These are phyloP conservation scores for Akanthomyces dipterigenus DNA, from an alignment of 2,329 filamentous ascomycete species.

Conservation along the genomic window DNA sequence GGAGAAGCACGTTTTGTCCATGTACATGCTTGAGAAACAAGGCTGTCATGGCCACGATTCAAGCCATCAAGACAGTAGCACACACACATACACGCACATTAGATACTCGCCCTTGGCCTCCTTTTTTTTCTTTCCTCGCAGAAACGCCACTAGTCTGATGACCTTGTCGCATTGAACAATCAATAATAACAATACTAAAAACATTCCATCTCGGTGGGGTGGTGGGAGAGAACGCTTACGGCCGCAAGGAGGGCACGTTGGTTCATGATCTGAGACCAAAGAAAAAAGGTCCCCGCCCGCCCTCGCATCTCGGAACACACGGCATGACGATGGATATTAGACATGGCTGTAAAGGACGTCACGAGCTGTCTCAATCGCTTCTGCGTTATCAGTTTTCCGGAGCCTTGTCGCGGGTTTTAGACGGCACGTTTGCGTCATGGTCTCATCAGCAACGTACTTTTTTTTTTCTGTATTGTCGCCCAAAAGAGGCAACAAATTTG, in stretches of 20 bases:
- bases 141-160: slow-evolving; percentile 1
- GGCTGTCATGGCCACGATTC: not conserved
- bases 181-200: not conserved
- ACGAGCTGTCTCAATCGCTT: not conserved
- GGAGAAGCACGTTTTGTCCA: too few species aligned
- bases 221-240: too few species aligned
- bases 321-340: not conserved
- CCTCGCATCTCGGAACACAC: not conserved
- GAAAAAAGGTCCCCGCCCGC: too few species aligned
- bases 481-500: not conserved
- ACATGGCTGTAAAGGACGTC: not conserved
- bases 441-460: too few species aligned
- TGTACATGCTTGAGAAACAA: not conserved
- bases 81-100: not conserved
- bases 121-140: not conserved
- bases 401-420: too few species aligned
- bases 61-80: not conserved
- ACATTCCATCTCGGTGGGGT: too few species aligned
- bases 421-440: too few species aligned
- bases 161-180: not conserved
- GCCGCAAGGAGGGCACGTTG: not conserved
- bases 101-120: not conserved
- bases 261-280: not conserved
- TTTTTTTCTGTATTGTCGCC: too few species aligned
- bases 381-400: too few species aligned